Base-by-base conservation (phyloP, 345 rosid species). In the Hibiscus syriacus region DNA sequence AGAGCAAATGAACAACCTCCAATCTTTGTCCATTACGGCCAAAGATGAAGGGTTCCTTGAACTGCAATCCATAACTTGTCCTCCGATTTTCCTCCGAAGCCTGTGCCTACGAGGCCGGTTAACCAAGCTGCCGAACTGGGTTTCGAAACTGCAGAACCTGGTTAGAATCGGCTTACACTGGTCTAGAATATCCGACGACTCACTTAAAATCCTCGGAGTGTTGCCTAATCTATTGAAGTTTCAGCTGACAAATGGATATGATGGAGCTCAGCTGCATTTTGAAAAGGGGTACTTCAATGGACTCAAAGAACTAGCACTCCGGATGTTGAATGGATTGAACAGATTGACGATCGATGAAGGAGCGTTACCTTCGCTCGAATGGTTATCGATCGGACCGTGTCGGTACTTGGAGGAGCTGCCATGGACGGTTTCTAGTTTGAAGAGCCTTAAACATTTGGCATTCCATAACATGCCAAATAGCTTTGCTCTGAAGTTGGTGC, bases 71-170 rank as follows among this genome's bases (percentile, higher is more conserved):
- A 16, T 70, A 2, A 36, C 65, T 20, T 6, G 0, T 11, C 65
- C 65, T 36, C 65, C 65, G 10, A 12, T 60, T 60, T 38, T 0
- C 7, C 49, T 60, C 22, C 23, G 41, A 19, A 17, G 29, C 5
- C 30, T 38, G 3, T 36, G 52, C 19, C 52, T 46, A 14, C 52
- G 52, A 46, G 52, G 65, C 5, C 6, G 49, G 22, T 38, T 60
- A 60, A 5, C 26, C 2, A 38, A 38, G 65, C 5, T 60, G 48
- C 73, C 77, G 0, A 11, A 34, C 1, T 74, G 73, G 77, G 26
- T 69, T 16, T n/a, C 70, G 4, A 13, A 22, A 17, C 63, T 69
- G 27, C 11, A 32, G 6, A 54, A 43, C 52, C 49, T 69, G 0
- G 46, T 25, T 6, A 63, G 27, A 38, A 10, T 74, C 29, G 52